Percentiles rank a stretch among this genome's conserved stretches.
These are phyloP conservation scores for Saposhnikovia divaricata DNA, from an alignment of 129 eudicot genomes.

Conservation along the genomic window DNA sequence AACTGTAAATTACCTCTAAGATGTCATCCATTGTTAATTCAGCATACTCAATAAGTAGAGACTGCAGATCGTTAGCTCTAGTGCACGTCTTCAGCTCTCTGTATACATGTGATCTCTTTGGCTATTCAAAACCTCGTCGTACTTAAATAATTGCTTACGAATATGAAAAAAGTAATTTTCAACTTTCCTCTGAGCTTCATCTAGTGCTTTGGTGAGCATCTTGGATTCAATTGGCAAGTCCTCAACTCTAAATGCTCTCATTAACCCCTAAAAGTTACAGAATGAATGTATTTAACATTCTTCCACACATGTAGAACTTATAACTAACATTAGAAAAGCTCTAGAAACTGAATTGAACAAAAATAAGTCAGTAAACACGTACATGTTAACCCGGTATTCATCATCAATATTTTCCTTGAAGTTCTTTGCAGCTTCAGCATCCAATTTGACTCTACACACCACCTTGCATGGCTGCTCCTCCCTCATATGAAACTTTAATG, in stretches of 20 bases:
- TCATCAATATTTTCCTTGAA: constrained; percentile 92
- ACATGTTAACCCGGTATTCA: constrained; percentile 92
- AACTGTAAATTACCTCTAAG: constrained; percentile 52
- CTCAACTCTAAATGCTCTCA: constrained; percentile 99
- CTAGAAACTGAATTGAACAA: not conserved
- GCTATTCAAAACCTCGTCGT: constrained; percentile 94
- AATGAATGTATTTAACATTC: not conserved
- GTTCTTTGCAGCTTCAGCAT: constrained; percentile 69
- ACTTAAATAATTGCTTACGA: constrained; percentile 88
- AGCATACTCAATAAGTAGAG: constrained; percentile 85
- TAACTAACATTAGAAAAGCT: not conserved
- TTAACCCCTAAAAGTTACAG: constrained; percentile 62
- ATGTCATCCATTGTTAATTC: constrained; percentile 99
- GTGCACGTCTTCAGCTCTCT: constrained; percentile 96
- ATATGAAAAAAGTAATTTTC: constrained; percentile 98
- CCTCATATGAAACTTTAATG: constrained; percentile 70
- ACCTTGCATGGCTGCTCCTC: constrained; percentile 80
- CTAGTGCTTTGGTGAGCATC: constrained; percentile 91
- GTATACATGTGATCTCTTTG: constrained; percentile 97
- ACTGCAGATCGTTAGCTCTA: constrained; percentile 77
- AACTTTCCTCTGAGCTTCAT: constrained; percentile 99
- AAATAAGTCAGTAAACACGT: constrained; percentile 13
- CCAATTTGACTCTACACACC: constrained; percentile 54
- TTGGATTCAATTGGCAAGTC: constrained; percentile 98
- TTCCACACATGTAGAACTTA: not conserved